Evolutionary conservation across 2,329 filamentous ascomycete species (phyloP).

Genomic region (Didymella pinodella): DNA sequence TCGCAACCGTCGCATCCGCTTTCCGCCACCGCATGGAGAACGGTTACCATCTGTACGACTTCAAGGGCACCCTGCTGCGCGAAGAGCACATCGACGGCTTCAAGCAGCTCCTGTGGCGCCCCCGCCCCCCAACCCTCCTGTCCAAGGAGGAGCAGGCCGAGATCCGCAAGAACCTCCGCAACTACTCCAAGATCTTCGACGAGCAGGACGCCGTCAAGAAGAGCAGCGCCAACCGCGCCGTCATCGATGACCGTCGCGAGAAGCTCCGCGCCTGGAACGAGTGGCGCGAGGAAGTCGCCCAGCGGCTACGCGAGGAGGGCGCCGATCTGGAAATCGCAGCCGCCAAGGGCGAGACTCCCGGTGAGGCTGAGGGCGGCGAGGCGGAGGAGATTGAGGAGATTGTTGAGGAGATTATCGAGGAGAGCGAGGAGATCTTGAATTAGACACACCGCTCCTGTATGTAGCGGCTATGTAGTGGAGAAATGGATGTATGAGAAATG

Average conservation of each 20-base stretch:
- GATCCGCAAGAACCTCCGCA: slow-evolving; percentile 96
- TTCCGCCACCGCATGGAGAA: slow-evolving; percentile 99
- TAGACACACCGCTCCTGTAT: slow-evolving; percentile 21
- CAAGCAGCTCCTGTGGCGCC: slow-evolving; percentile 96
- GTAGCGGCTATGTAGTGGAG: slow-evolving; percentile 9
- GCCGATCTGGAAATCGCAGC: slow-evolving; percentile 65
- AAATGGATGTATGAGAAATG: slow-evolving; percentile 13
- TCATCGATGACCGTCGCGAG: slow-evolving; percentile 84
- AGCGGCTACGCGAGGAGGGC: slow-evolving; percentile 68
- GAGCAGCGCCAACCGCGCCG: slow-evolving; percentile 90
- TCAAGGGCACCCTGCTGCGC: slow-evolving; percentile 85
- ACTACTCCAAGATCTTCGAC: slow-evolving; percentile 94
- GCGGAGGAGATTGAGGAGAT: slow-evolving; percentile 72
- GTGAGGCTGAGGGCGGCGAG: slow-evolving; percentile 57
- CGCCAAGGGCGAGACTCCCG: slow-evolving; percentile 54
- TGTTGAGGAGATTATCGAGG: slow-evolving; percentile 88
- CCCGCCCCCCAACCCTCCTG: slow-evolving; percentile 87
- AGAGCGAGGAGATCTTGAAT: slow-evolving; percentile 78
- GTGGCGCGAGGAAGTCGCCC: slow-evolving; percentile 77
- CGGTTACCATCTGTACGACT: slow-evolving; percentile 97
- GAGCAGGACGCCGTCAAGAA: slow-evolving; percentile 94
- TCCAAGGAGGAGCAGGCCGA: slow-evolving; percentile 97
- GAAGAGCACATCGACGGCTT: slow-evolving; percentile 96
- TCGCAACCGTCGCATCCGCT: slow-evolving; percentile 89
- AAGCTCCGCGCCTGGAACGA: slow-evolving; percentile 87